These are phyloP conservation scores for Ilex asprella DNA, from an alignment of 257 asterid genomes.

Conservation along the genomic window DNA sequence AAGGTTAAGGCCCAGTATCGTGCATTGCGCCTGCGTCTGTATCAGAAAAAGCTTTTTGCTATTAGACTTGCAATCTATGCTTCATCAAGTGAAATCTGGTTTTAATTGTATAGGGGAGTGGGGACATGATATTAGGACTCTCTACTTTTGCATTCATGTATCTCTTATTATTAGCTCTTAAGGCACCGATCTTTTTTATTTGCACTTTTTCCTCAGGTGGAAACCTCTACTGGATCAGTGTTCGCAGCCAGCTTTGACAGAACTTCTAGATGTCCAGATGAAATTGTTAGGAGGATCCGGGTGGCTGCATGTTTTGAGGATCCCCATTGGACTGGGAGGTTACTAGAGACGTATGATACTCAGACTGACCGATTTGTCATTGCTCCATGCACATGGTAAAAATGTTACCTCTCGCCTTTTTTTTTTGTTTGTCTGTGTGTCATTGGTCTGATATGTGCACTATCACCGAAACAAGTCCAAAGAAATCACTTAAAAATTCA, in stretches of 20 bases:
- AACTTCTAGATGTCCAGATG: constrained; percentile 85
- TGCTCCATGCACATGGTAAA: constrained; percentile 79
- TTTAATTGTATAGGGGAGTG: too few relatives aligned
- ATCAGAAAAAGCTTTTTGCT: too few relatives aligned
- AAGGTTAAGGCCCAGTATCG: too few relatives aligned
- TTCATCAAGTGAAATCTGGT: too few relatives aligned
- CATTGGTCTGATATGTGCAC: background rate
- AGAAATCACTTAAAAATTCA: background rate
- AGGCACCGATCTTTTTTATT: background rate
- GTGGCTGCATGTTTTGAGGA: constrained; percentile 63
- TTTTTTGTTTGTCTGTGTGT: background rate
- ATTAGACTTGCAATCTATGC: too few relatives aligned
- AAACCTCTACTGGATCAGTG: constrained; percentile 60
- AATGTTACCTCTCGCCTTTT: constrained; percentile 3
- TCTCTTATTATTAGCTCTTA: background rate
- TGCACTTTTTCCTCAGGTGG: constrained; percentile 41
- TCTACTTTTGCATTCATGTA: too few relatives aligned
- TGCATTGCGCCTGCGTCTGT: too few relatives aligned
- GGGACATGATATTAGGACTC: too few relatives aligned
- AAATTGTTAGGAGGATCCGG: constrained; percentile 71
- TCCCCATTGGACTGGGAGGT: constrained; percentile 46
- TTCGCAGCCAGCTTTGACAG: constrained; percentile 66
- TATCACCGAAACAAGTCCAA: background rate
- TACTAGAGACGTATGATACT: constrained; percentile 77
- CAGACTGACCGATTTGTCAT: constrained; percentile 52